Percentiles rank a stretch among this genome's conserved stretches.
Evolutionary conservation across 140 eudicot genomes (phyloP).

Genomic region (Anethum foeniculum): DNA sequence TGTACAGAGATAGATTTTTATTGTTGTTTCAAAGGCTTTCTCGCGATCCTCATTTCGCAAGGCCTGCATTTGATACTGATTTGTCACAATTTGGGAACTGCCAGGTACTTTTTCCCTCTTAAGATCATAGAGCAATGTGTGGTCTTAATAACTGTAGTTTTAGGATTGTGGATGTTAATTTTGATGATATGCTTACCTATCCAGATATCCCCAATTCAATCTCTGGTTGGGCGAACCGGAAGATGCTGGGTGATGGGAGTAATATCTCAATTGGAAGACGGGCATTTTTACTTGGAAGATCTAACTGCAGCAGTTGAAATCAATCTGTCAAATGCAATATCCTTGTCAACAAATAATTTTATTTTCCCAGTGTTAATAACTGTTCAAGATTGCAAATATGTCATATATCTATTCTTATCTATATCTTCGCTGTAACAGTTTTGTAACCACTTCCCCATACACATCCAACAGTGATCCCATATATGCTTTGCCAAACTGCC

Average conservation of each 20-base stretch:
- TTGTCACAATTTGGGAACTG: conserved; percentile 63
- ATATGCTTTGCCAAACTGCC: not conserved
- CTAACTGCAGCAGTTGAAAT: conserved; percentile 86
- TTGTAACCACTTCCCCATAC: not conserved
- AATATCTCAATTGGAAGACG: conserved; percentile 97
- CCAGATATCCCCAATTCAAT: conserved; percentile 85
- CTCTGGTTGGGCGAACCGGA: conserved; percentile 74
- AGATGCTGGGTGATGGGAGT: conserved; percentile 94
- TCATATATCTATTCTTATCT: not conserved
- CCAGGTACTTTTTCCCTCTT: conserved; percentile 41
- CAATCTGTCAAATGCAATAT: conserved; percentile 83
- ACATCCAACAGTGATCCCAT: not conserved
- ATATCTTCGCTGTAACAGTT: not conserved
- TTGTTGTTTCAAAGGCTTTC: conserved; percentile 79
- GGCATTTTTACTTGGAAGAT: conserved; percentile 92
- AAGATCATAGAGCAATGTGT: not conserved
- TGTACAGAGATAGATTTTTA: conserved; percentile 81
- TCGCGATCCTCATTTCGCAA: conserved; percentile 74
- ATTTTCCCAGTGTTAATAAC: not conserved
- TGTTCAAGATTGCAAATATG: not conserved
- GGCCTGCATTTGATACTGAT: conserved; percentile 57
- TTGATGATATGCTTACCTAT: conserved; percentile 5
- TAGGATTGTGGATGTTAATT: not conserved
- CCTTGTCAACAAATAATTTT: conserved; percentile 38
- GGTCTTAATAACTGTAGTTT: not conserved